A percentile compares a stretch with the other conserved stretches of the same genome.
Conservation (phyloP, 2,329 filamentous ascomycete genomes). For the Stylonectria norvegica region DNA sequence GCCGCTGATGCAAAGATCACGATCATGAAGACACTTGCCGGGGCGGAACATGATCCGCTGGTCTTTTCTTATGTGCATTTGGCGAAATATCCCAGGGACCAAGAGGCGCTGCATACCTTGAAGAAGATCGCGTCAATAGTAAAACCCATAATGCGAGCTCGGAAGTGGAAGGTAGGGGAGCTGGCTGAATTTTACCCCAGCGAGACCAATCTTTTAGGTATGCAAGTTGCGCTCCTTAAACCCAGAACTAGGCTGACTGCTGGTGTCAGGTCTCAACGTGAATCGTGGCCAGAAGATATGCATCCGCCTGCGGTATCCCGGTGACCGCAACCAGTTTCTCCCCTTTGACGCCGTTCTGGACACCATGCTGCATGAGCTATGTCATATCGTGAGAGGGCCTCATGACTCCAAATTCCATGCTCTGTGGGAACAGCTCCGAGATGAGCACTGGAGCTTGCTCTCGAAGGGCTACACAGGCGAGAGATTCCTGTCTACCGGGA, state of each 20-base stretch:
- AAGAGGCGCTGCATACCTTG: constrained; percentile 58
- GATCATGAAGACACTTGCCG: constrained; percentile 6
- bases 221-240: constrained; percentile 14
- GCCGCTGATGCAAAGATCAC: constrained; percentile 1
- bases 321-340: constrained; percentile 73
- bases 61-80: constrained; percentile 50
- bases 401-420: constrained; percentile 81
- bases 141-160: constrained; percentile 90
- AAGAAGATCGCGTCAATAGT: constrained; percentile 83
- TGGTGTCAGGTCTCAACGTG: constrained; percentile 62
- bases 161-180: constrained; percentile 73
- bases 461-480: constrained; percentile 88
- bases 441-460: constrained; percentile 74
- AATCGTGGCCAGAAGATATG: constrained; percentile 76
- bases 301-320: constrained; percentile 73
- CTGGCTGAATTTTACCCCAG: constrained; percentile 83
- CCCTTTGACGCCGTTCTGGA: constrained; percentile 77
- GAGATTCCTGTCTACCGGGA: constrained; percentile 75
- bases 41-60: constrained; percentile 38
- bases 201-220: constrained; percentile 69
- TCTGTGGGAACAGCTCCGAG: constrained; percentile 84
- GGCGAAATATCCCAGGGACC: constrained; percentile 42
- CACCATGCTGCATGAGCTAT: constrained; percentile 91
- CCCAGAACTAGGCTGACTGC: constrained; percentile 35
- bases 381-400: constrained; percentile 80